These are phyloP conservation scores for Bruguiera parviflora DNA, from an alignment of 345 rosid species.

Conservation along the genomic window DNA sequence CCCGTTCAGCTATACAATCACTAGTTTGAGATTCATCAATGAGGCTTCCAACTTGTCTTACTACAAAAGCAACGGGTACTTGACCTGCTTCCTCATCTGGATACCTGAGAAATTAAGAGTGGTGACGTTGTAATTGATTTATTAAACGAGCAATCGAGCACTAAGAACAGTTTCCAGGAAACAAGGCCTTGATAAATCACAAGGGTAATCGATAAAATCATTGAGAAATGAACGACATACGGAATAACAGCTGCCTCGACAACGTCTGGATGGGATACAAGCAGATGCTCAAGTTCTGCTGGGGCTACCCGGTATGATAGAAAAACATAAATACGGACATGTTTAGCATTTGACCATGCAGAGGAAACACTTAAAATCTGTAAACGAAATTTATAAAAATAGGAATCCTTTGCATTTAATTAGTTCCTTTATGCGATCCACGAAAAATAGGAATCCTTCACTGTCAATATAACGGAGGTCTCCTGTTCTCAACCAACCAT, in stretches of 20 bases:
- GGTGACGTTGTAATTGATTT: constrained; percentile 1
- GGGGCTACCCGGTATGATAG: constrained; percentile 46
- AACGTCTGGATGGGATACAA: constrained; percentile 47
- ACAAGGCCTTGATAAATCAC: background rate
- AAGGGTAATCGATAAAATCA: background rate
- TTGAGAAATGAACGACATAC: constrained; percentile 23
- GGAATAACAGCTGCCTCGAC: constrained; percentile 55
- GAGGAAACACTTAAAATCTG: no score
- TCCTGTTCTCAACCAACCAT: constrained; percentile 66
- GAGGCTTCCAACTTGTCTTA: constrained; percentile 34
- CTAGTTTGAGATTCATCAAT: constrained; percentile 35
- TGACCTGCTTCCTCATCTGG: constrained; percentile 59
- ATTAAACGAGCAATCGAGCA: background rate
- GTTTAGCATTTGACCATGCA: background rate
- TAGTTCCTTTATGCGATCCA: constrained; percentile 57
- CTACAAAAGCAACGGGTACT: constrained; percentile 50
- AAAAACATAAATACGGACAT: background rate
- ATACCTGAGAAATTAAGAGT: constrained; percentile 32
- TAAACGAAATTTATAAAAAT: no score
- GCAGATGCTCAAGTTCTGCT: constrained; percentile 55
- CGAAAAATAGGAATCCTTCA: constrained; percentile 54
- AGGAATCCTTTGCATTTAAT: constrained; percentile 68
- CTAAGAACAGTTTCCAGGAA: background rate
- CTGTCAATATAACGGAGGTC: constrained; percentile 57
- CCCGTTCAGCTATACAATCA: constrained; percentile 41